phyloP scores from a whole-genome alignment of 2,329 filamentous ascomycete species.

The Chaetomiaceae sp. region DNA sequence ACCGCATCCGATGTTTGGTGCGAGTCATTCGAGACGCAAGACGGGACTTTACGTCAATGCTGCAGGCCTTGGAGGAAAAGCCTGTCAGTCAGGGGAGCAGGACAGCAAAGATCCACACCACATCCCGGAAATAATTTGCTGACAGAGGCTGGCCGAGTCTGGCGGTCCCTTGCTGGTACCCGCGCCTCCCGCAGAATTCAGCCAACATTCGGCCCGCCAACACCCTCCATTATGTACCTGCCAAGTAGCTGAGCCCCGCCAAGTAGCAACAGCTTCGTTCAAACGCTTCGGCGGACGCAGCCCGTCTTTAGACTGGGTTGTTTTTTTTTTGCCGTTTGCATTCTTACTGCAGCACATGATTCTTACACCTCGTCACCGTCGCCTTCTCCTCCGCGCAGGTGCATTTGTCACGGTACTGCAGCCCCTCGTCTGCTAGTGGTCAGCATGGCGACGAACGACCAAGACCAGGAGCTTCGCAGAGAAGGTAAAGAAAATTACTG shows the following conservation, averaged over 20 bases:
- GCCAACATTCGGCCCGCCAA: conserved; percentile 14
- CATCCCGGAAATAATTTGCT: conserved; percentile 14
- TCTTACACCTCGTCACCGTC: conserved; percentile 3
- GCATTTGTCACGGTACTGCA: background rate
- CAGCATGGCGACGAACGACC: conserved; percentile 16
- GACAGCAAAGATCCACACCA: conserved; percentile 2
- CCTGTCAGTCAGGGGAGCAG: conserved; percentile 7
- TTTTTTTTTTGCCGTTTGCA: conserved; percentile 4
- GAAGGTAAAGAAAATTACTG: conserved; percentile 12
- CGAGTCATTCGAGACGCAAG: conserved; percentile 7
- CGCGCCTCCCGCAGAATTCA: conserved; percentile 16
- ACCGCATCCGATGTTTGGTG: background rate
- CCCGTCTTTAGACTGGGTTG: conserved; percentile 1
- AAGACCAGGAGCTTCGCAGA: conserved; percentile 12
- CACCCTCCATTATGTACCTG: conserved; percentile 16
- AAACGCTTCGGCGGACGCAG: background rate
- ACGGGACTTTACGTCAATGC: background rate
- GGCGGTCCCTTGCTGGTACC: conserved; percentile 16
- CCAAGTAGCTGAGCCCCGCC: conserved; percentile 21
- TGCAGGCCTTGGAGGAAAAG: background rate
- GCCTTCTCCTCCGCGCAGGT: conserved; percentile 1
- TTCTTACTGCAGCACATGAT: no score
- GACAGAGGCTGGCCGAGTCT: conserved; percentile 1
- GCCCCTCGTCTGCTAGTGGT: background rate
- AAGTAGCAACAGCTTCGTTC: conserved; percentile 16